phyloP scores from a whole-genome alignment of 2,329 filamentous ascomycete genomes.

The Paracamarosporium sp. region DNA sequence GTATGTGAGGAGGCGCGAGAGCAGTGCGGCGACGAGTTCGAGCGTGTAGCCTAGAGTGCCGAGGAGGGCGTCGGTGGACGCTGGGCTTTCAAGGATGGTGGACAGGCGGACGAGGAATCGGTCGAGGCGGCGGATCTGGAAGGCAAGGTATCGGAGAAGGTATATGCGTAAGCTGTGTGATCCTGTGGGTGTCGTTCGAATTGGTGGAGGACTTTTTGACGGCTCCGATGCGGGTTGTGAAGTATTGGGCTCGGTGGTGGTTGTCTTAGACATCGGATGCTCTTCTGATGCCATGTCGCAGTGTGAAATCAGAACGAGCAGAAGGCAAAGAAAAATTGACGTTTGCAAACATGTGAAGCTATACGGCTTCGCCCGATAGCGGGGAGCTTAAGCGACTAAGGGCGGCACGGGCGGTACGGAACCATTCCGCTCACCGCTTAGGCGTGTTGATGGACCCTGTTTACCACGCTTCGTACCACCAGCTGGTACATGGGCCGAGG shows the following conservation, averaged over 20 bases:
- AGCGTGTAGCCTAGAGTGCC: slow-evolving; percentile 54
- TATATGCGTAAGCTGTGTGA: slow-evolving; percentile 4
- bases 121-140: slow-evolving; percentile 36
- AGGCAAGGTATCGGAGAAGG: slow-evolving; percentile 25
- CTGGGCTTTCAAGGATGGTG: slow-evolving; percentile 47
- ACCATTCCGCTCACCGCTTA: neutral
- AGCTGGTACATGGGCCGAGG: neutral
- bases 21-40: slow-evolving; percentile 47
- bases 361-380: too few relatives aligned
- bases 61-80: slow-evolving; percentile 50
- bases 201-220: slow-evolving; percentile 21
- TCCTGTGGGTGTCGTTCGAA: neutral
- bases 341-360: too few relatives aligned
- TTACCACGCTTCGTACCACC: neutral
- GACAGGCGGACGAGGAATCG: slow-evolving; percentile 40
- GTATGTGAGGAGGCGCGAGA: slow-evolving; percentile 44
- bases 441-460: slow-evolving; percentile 1
- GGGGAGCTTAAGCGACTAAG: neutral
- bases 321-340: neutral
- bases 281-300: slow-evolving; percentile 17
- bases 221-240: slow-evolving; percentile 12
- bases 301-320: neutral
- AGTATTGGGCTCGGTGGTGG: slow-evolving; percentile 19
- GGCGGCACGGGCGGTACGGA: neutral
- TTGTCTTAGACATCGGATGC: slow-evolving; percentile 27